Conservation (phyloP, 2,329 filamentous ascomycete species). For the Fusarium avenaceum region DNA sequence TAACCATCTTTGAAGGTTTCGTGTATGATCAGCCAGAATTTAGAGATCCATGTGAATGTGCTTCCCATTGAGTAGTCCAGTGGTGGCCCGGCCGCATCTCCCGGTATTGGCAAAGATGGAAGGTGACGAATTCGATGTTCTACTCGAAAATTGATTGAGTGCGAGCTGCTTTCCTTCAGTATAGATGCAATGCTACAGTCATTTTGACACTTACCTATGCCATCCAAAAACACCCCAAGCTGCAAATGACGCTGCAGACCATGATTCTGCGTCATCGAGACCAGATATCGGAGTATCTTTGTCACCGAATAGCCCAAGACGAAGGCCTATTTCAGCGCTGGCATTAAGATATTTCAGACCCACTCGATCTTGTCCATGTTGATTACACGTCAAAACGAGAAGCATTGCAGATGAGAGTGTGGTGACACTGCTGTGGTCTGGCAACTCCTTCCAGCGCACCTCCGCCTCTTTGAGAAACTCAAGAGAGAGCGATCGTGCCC, state of each 20-base stretch:
- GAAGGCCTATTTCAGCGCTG: neutral
- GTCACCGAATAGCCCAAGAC: constrained; percentile 1
- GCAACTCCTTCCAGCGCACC: neutral
- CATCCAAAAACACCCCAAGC: constrained; percentile 24
- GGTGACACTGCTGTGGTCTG: neutral
- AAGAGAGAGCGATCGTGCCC: neutral
- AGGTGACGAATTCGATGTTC: neutral
- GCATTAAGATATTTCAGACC: constrained; percentile 13
- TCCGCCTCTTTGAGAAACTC: constrained; percentile 12
- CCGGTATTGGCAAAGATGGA: constrained; percentile 16
- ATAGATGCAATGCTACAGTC: accelerated
- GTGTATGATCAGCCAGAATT: constrained; percentile 17
- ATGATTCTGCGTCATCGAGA: neutral
- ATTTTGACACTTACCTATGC: constrained; percentile 6
- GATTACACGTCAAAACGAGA: constrained; percentile 13
- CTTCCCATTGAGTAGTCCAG: constrained; percentile 4
- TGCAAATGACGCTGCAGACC: constrained; percentile 11
- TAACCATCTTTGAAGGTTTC: constrained; percentile 2
- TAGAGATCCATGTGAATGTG: constrained; percentile 20
- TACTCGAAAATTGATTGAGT: constrained; percentile 8
- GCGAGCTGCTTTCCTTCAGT: neutral
- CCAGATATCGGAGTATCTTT: neutral
- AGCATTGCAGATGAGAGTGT: constrained; percentile 15
- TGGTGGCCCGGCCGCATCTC: constrained; percentile 1
- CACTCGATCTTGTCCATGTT: constrained; percentile 4